phyloP scores from a whole-genome alignment of 768 basidiomycete species.

The Chlorophyllum brunneum region DNA sequence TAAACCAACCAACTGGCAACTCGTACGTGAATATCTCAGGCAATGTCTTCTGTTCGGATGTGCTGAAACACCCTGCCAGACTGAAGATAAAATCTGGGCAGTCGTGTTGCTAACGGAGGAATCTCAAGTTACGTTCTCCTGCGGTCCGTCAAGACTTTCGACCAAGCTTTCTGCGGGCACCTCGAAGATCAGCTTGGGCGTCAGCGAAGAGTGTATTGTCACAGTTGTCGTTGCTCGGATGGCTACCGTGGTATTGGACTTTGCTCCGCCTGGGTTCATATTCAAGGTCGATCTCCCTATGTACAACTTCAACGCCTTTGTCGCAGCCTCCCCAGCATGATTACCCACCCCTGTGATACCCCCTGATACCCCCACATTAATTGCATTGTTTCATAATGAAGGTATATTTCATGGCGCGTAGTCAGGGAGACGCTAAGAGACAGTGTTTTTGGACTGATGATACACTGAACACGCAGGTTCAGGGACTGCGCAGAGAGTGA shows the following conservation, averaged over 20 bases:
- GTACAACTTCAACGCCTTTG: constrained; percentile 67
- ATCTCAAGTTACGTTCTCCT: constrained; percentile 39
- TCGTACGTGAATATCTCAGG: constrained; percentile 38
- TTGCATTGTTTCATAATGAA: too few species aligned
- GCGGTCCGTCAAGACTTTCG: constrained; percentile 24
- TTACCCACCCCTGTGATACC: too few species aligned
- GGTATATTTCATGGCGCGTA: too few species aligned
- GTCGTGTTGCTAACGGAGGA: constrained; percentile 42
- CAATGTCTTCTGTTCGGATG: background rate
- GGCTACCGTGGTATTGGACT: constrained; percentile 27
- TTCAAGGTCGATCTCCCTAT: constrained; percentile 38
- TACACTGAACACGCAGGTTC: too few species aligned
- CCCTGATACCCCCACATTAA: too few species aligned
- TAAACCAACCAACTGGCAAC: constrained; percentile 41
- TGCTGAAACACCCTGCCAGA: constrained; percentile 28
- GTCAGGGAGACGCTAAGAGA: too few species aligned
- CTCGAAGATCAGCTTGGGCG: constrained; percentile 43
- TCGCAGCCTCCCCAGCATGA: constrained; percentile 29
- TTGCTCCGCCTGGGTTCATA: constrained; percentile 37
- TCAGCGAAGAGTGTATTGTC: constrained; percentile 24
- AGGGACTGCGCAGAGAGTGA: too few species aligned
- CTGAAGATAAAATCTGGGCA: constrained; percentile 53
- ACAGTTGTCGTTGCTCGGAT: constrained; percentile 26
- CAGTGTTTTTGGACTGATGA: too few species aligned
- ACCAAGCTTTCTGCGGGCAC: constrained; percentile 37